Evolutionary conservation across 2,329 filamentous ascomycete genomes (phyloP), one percentile per base, ranked within the genome.

Genomic region (Xylaria multiplex): DNA sequence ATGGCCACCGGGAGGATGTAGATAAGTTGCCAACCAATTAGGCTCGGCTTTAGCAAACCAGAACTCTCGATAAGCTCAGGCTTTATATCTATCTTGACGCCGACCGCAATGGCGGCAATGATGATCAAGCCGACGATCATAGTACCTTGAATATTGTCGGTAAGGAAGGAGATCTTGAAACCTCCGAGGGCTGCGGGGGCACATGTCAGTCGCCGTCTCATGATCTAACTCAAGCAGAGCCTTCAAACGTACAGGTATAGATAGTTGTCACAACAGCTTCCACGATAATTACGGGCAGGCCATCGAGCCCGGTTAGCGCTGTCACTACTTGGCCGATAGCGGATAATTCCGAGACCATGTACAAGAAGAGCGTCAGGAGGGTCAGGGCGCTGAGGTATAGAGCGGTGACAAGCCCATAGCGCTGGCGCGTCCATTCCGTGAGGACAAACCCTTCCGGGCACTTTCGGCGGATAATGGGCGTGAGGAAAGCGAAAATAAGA

Each of bases 281-380:
- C 0, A 95, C 90, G 70, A 96, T 92, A 67, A 96, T 86, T 19
- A 90, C 87, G 0, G 91, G 91, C 11, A 96, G 83, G 0, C 89
- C 88, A 70, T 94, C 84, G 45, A 96, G 82, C 1, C 91, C 91
- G 0, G 92, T 94, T 71, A 96, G 79, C 8, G 90, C 85, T 65
- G 81, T 90, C 73, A 95, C 84, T 45, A 95, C 92, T 78, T 95
- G 92, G 58, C 93, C 91, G 32, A 96, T 83, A 13, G 92, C 91
- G 8, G 91, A 94, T 49, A 96, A 84, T 81, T 96, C 92, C 22
- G 91, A 88, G 30, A 95, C 89, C 92, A 96, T 95, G 83, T 95
- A 96, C 58, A 96, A 78, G 77, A 95, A 96, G 72, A 96, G 85
- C 1, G 92, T 95, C 56, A 93, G 88, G 56, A 95, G 83, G 50